Percentiles rank a stretch among this genome's conserved stretches.
phyloP scores from a whole-genome alignment of 2,329 filamentous ascomycete genomes.

The Didymella lethalis region DNA sequence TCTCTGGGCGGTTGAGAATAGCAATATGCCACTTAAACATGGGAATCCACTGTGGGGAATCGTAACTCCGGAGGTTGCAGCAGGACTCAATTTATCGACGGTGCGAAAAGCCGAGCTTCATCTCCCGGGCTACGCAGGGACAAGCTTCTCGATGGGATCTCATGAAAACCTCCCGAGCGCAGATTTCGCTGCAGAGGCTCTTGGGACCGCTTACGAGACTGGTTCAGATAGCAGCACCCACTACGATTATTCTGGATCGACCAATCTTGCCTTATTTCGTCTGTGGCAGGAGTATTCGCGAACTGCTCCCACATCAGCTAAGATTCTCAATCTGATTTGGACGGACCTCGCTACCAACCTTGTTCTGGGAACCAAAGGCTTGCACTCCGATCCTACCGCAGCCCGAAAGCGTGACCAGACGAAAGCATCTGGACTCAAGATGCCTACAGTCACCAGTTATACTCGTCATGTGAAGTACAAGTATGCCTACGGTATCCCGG shows the following conservation, averaged over 20 bases:
- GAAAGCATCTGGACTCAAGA: not conserved
- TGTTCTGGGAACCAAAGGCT: conserved; percentile 51
- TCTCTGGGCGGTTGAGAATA: conserved; percentile 3
- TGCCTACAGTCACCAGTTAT: not conserved
- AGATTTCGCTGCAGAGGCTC: not conserved
- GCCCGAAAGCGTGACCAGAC: conserved; percentile 33
- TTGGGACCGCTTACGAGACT: not conserved
- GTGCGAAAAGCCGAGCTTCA: not conserved
- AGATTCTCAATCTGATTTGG: conserved; percentile 57
- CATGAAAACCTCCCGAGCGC: not conserved
- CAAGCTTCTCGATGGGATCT: not conserved
- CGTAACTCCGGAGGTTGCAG: not conserved
- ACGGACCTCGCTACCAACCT: conserved; percentile 56
- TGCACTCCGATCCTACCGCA: conserved; percentile 34
- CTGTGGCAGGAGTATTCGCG: conserved; percentile 53
- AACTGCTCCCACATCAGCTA: conserved; percentile 34
- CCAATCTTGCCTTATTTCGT: conserved; percentile 53
- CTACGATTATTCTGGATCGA: conserved; percentile 48
- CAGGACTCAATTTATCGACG: not conserved
- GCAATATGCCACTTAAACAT: not conserved
- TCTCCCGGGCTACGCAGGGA: not conserved
- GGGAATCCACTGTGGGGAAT: conserved; percentile 1
- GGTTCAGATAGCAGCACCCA: too few relatives aligned
- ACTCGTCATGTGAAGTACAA: not conserved
- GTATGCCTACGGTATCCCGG: not conserved